Percentiles rank a stretch among this genome's conserved stretches.
Conservation (phyloP, 495 filamentous ascomycete genomes). For the Xylaria castorea region DNA sequence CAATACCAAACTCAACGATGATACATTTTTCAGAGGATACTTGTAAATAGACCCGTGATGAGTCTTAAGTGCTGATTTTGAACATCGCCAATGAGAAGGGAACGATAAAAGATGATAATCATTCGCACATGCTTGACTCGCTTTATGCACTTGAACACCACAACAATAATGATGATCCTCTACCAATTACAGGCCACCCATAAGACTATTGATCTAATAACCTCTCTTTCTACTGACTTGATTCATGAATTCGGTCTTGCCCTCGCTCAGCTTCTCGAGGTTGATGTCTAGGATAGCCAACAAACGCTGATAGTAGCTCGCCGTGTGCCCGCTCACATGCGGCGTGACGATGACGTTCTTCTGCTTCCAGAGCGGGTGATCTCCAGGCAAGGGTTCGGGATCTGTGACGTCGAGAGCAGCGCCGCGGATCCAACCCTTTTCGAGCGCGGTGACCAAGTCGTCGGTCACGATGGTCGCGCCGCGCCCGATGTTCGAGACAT, state of each 20-base stretch:
- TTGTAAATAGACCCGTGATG: neutral
- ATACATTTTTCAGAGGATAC: neutral
- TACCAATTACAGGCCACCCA: neutral
- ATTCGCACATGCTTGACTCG: too few species aligned
- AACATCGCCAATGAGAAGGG: too few species aligned
- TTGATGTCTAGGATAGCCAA: slow-evolving; percentile 69
- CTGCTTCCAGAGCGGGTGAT: slow-evolving; percentile 74
- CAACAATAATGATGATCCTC: neutral
- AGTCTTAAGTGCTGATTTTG: neutral
- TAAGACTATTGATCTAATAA: slow-evolving; percentile 51
- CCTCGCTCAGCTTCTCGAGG: slow-evolving; percentile 62
- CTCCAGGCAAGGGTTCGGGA: slow-evolving; percentile 77
- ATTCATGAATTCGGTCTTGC: slow-evolving; percentile 68
- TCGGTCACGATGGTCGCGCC: slow-evolving; percentile 74
- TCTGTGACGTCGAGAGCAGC: slow-evolving; percentile 87
- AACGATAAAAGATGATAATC: too few species aligned
- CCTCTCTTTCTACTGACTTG: slow-evolving; percentile 66
- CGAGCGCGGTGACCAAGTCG: slow-evolving; percentile 68
- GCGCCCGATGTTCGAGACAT: slow-evolving; percentile 76
- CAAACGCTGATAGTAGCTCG: slow-evolving; percentile 64
- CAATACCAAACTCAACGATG: neutral
- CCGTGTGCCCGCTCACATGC: slow-evolving; percentile 72
- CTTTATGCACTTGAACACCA: neutral
- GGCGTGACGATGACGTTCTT: slow-evolving; percentile 80
- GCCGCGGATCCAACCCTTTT: slow-evolving; percentile 65